A percentile compares a stretch with the other conserved stretches of the same genome.
Conservation (phyloP, 176 grass and related monocot species). For the Avena sativa region DNA sequence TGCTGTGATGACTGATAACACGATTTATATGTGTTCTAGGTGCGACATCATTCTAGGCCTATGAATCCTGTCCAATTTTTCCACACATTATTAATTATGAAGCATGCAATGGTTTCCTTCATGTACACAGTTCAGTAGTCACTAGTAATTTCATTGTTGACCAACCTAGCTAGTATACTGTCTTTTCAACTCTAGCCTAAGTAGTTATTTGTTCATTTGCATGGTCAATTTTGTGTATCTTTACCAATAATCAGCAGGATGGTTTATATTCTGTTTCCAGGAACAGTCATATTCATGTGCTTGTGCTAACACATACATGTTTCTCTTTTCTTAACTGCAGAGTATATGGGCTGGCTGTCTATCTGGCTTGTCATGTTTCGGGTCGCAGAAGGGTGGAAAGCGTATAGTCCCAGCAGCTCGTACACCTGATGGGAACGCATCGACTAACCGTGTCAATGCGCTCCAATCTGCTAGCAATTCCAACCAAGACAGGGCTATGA, state of each 20-base stretch:
- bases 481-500: conserved; percentile 63
- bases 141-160: neutral
- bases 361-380: conserved; percentile 70
- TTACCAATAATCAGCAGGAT: neutral
- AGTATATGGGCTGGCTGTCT: conserved; percentile 77
- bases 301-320: conserved; percentile 19
- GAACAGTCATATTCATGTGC: neutral
- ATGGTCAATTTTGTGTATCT: neutral
- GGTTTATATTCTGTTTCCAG: neutral
- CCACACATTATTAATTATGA: neutral
- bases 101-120: no score
- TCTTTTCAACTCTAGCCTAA: neutral
- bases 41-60: neutral
- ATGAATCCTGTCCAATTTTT: neutral
- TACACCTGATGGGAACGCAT: conserved; percentile 61
- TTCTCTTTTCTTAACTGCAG: conserved; percentile 47
- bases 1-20: neutral
- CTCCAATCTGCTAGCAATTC: conserved; percentile 56
- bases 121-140: no score
- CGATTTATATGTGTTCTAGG: neutral
- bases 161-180: neutral
- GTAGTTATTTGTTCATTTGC: neutral
- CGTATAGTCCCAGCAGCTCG: conserved; percentile 82
- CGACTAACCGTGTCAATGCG: conserved; percentile 49
- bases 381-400: conserved; percentile 72